phyloP scores from a whole-genome alignment of 2,329 filamentous ascomycete genomes.

The Fusarium sarcochroum region DNA sequence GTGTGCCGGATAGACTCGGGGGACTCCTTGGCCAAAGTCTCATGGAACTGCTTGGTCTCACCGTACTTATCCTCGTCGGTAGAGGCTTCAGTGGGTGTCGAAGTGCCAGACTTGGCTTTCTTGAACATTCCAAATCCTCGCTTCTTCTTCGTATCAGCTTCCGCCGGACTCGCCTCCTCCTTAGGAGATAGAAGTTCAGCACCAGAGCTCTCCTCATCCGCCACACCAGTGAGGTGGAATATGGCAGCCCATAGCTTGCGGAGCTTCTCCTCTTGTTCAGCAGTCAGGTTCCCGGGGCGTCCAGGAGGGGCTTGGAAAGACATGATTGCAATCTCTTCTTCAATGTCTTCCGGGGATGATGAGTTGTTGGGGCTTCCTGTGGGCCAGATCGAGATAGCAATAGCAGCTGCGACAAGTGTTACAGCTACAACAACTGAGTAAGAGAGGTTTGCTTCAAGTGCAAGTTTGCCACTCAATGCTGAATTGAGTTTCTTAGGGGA shows the following conservation, averaged over 20 bases:
- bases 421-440: constrained; percentile 31
- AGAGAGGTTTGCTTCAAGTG: constrained; percentile 39
- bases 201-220: constrained; percentile 46
- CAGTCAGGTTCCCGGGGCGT: constrained; percentile 87
- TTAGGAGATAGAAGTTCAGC: constrained; percentile 37
- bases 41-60: constrained; percentile 86
- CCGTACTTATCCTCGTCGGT: constrained; percentile 89
- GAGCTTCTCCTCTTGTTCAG: constrained; percentile 89
- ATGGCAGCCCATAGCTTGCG: constrained; percentile 87
- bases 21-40: constrained; percentile 81
- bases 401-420: constrained; percentile 24
- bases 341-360: constrained; percentile 9
- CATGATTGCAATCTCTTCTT: constrained; percentile 54
- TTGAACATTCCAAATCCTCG: constrained; percentile 76
- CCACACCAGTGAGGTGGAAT: constrained; percentile 81
- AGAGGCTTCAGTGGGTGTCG: constrained; percentile 59
- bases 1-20: constrained; percentile 84
- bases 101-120: constrained; percentile 58
- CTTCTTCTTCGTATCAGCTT: constrained; percentile 77
- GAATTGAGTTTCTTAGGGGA: constrained; percentile 1
- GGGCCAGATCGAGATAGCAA: constrained; percentile 39
- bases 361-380: constrained; percentile 4
- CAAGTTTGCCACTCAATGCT: constrained; percentile 6
- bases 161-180: constrained; percentile 44
- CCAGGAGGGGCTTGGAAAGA: constrained; percentile 70